Evolutionary conservation across 2,329 filamentous ascomycete species (phyloP), one percentile per base, ranked within the genome.

Genomic region (Cladobotryum protrusum): DNA sequence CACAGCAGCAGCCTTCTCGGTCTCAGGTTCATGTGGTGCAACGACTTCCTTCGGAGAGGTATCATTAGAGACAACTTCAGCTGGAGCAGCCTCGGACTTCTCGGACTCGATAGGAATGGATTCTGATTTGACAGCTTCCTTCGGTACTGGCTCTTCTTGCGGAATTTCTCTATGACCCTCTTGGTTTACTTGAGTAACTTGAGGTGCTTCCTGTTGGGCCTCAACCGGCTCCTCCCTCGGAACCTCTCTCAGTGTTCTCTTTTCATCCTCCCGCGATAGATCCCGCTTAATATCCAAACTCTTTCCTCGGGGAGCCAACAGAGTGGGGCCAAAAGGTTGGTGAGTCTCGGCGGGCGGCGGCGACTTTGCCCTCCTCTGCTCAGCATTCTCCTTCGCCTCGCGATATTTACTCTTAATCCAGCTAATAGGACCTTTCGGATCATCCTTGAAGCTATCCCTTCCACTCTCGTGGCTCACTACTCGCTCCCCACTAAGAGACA

Each of bases 321-420:
- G 56, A 46, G 55, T 61, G 4, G 62, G 58, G 14, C 60, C 61
- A 29, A 61, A 45, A 15, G 19, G 15, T 3, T 52, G 56, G 17
- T 62, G 57, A n/a, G 58, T 61, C 20, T 68, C 66, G 20, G 60
- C 40, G 7, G 67, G 67, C 2, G 78, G 75, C 3, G 79, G 79
- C 8, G 78, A 81, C 62, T 81, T 81, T 57, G 73, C 75, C 45
- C 79, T 72, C 56, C 76, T 71, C 43, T 77, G 71, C 49, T 81
- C 79, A 1, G 68, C 73, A 39, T 67, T 78, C 55, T 81, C 79
- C 62, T 80, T 82, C 46, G 75, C 76, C 58, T 79, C 79, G 20
- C 78, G 75, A 60, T 81, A 80, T 61, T 82, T 82, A 63, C 68
- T 77, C 61, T 74, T 80, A 56, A 82, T 76, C 79, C 79, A 82